Conservation (phyloP, 805 yeast genomes). For the Hanseniaspora occidentalis region DNA sequence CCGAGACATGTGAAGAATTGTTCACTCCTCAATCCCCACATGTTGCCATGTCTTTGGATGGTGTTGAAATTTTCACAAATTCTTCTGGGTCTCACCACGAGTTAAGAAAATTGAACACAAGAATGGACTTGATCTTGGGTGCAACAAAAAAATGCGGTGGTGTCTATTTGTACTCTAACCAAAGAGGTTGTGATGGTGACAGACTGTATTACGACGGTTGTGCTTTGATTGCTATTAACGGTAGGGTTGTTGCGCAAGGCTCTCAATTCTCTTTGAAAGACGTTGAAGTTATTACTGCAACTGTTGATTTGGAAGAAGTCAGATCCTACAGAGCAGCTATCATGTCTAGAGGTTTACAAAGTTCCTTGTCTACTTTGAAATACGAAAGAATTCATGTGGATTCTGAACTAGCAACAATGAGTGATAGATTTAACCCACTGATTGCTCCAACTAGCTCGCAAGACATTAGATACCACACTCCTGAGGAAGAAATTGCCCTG, state of each 20-base stretch:
- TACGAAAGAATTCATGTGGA: constrained; percentile 47
- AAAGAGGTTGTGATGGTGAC: constrained; percentile 98
- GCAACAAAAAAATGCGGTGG: constrained; percentile 98
- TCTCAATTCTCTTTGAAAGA: constrained; percentile 80
- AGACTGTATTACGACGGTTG: constrained; percentile 94
- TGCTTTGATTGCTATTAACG: constrained; percentile 88
- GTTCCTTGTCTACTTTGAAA: constrained; percentile 25
- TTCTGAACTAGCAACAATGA: constrained; percentile 51
- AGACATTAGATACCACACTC: constrained; percentile 52
- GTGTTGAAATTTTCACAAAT: constrained; percentile 94
- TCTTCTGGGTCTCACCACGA: constrained; percentile 98
- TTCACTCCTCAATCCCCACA: constrained; percentile 96
- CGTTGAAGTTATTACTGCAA: constrained; percentile 92
- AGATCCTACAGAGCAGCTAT: constrained; percentile 61
- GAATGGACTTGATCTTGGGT: constrained; percentile 75
- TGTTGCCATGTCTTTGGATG: constrained; percentile 81
- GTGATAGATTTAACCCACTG: constrained; percentile 45
- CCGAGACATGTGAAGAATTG: constrained; percentile 95
- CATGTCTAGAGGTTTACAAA: constrained; percentile 68
- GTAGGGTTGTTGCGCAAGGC: constrained; percentile 85
- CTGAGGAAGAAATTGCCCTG: constrained; percentile 92
- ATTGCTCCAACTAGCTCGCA: constrained; percentile 44
- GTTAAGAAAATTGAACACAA: constrained; percentile 72
- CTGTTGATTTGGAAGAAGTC: constrained; percentile 86
- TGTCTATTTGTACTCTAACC: constrained; percentile 83